These are phyloP conservation scores for Hypocrella siamensis DNA, from an alignment of 2,329 filamentous ascomycete genomes.

Conservation along the genomic window DNA sequence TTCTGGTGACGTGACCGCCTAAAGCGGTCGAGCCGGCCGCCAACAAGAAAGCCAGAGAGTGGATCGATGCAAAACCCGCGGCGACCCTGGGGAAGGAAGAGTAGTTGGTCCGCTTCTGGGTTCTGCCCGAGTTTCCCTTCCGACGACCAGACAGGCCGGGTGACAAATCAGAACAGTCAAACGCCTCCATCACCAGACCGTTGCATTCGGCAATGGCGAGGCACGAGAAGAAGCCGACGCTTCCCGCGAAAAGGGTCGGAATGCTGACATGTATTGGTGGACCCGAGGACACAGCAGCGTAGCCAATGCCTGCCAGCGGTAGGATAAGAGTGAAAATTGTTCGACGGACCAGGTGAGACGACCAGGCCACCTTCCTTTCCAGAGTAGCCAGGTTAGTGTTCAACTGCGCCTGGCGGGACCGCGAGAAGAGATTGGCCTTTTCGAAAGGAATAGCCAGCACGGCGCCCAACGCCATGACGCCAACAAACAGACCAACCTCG, in stretches of 20 bases:
- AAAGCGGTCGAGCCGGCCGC: slow-evolving; percentile 53
- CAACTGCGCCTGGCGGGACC: slow-evolving; percentile 41
- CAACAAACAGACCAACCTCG: slow-evolving; percentile 50
- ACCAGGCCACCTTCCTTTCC: slow-evolving; percentile 48
- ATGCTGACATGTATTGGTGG: slow-evolving; percentile 42
- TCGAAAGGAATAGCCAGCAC: slow-evolving; percentile 57
- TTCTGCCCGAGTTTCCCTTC: slow-evolving; percentile 21
- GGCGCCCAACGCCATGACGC: slow-evolving; percentile 52
- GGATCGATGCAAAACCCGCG: slow-evolving; percentile 55
- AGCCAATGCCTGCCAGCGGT: slow-evolving; percentile 50
- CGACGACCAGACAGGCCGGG: slow-evolving; percentile 49
- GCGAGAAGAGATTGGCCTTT: slow-evolving; percentile 53
- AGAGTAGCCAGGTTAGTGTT: slow-evolving; percentile 54
- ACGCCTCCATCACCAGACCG: slow-evolving; percentile 66
- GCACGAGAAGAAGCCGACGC: slow-evolving; percentile 55
- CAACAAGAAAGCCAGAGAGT: slow-evolving; percentile 52
- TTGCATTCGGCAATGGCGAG: slow-evolving; percentile 64
- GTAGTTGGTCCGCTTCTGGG: slow-evolving; percentile 46
- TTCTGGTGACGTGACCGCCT: slow-evolving; percentile 50
- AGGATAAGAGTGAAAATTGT: slow-evolving; percentile 51
- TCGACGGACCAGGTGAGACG: slow-evolving; percentile 55
- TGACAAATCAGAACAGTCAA: slow-evolving; percentile 66
- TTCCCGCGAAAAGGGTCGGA: slow-evolving; percentile 48
- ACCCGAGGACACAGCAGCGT: slow-evolving; percentile 51
- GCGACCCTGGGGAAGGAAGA: slow-evolving; percentile 60